Evolutionary conservation across 306 rosid species (phyloP), one percentile per base, ranked within the genome.

Genomic region (Prosopis cineraria): DNA sequence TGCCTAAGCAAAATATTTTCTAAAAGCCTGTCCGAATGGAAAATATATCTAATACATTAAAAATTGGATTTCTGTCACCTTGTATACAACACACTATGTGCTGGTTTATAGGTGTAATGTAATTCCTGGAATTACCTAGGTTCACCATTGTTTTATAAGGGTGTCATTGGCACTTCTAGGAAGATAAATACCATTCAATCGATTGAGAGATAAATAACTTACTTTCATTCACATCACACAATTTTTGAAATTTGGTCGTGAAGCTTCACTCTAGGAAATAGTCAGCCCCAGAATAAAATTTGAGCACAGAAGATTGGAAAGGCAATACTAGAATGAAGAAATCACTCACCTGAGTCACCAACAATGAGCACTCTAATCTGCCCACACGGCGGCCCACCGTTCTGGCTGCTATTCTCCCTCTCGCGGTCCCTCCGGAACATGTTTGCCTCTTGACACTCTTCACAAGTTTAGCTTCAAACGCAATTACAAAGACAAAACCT

Each of bases 401-500:
- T 88, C 44, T 62, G 90, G 13, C 86, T 87, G 62, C 77, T 88
- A 83, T 36, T 84, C 73, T 88, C 93, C 77, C 90, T 85, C 83
- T 87, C 89, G n/a, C 93, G 91, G 69, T 85, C 90, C 86, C 83
- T 80, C 90, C 96, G 80, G 78, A 91, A 91, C 96, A 91, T 91
- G 70, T 34, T 85, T 78, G 74, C 86, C 78, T 44, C 79, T 71
- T 63, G 47, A 78, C 52, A 33, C 59, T 68, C 63, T 7, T 12
- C 1, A 79, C 78, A 30, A 68, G 78, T 55, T 40, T 79, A 69
- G 78, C 73, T 53, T 66, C 22, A 22, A 79, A 37, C 13, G 66
- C 64, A 29, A 16, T 29, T 13, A 64, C 36, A 71, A 44, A 66
- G 78, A 78, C 80, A 79, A 83, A 39, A 45, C 55, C 48, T 43